phyloP scores from a whole-genome alignment of 176 grass and related monocot genomes.

The Elaeis guineensis region DNA sequence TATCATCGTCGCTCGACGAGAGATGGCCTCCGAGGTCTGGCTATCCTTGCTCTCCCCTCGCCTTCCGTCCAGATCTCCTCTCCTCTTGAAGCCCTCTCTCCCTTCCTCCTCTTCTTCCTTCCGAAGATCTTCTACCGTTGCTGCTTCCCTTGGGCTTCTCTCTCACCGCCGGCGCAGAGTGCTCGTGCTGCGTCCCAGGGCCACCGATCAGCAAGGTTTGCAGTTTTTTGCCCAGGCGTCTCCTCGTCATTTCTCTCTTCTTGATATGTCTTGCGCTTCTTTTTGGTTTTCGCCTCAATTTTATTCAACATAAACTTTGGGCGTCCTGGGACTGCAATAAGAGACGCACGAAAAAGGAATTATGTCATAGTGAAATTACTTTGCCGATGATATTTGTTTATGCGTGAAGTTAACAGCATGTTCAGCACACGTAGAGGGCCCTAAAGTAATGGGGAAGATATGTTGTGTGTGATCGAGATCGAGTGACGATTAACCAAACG shows the following conservation, averaged over 20 bases:
- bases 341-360: too few relatives aligned
- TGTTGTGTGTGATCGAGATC: too few relatives aligned
- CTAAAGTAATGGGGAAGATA: too few relatives aligned
- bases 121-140: background rate
- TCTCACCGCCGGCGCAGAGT: background rate
- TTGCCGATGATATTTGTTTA: too few relatives aligned
- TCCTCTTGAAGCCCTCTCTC: constrained; percentile 14
- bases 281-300: background rate
- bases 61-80: constrained; percentile 13
- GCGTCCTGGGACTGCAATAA: too few relatives aligned
- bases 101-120: constrained; percentile 2
- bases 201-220: constrained; percentile 31
- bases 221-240: background rate
- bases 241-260: background rate
- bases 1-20: background rate
- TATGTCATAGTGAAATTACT: too few relatives aligned
- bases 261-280: background rate
- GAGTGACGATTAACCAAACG: too few relatives aligned
- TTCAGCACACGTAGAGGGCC: too few relatives aligned
- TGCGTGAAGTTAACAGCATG: too few relatives aligned
- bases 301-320: too few relatives aligned
- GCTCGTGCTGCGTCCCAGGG: constrained; percentile 6
- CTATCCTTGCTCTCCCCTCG: constrained; percentile 25
- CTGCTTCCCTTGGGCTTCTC: background rate
- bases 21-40: constrained; percentile 42